Evolutionary conservation across 1,139 yeast genomes (phyloP).

Genomic region (Protomyces pachydermus): DNA sequence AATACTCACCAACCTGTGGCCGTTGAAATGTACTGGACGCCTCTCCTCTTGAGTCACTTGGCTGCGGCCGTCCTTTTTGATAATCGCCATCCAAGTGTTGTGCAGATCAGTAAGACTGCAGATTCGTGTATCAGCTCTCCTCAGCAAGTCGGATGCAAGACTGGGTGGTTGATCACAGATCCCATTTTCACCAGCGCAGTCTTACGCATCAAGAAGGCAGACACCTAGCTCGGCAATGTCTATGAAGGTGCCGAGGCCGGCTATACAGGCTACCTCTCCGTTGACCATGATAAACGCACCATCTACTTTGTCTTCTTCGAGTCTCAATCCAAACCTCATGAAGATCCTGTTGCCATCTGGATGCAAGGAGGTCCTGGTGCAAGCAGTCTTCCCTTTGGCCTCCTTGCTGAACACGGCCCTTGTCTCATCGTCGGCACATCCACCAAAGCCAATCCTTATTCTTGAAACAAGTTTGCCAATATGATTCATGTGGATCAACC

Average conservation of each 20-base stretch:
- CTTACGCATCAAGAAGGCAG: background rate
- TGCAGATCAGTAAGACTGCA: no score
- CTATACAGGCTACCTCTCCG: slow-evolving; percentile 81
- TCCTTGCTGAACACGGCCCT: slow-evolving; percentile 88
- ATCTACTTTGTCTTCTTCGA: slow-evolving; percentile 82
- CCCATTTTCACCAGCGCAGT: no score
- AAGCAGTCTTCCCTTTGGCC: slow-evolving; percentile 93
- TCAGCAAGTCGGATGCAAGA: no score
- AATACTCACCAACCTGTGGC: no score
- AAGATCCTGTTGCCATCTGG: slow-evolving; percentile 83
- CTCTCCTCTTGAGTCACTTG: no score
- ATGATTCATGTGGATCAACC: slow-evolving; percentile 72
- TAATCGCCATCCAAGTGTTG: no score
- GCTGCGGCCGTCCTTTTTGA: no score
- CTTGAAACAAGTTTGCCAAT: slow-evolving; percentile 16
- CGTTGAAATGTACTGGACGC: no score
- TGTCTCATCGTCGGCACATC: slow-evolving; percentile 56
- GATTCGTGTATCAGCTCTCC: no score
- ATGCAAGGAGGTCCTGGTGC: slow-evolving; percentile 87
- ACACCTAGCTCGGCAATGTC: background rate
- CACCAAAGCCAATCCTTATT: slow-evolving; percentile 53
- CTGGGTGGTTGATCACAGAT: no score
- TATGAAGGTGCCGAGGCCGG: slow-evolving; percentile 13
- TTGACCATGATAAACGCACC: slow-evolving; percentile 75
- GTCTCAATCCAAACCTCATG: slow-evolving; percentile 78